phyloP scores from a whole-genome alignment of 2,329 filamentous ascomycete species.

The Aspergillus pseudonomiae region DNA sequence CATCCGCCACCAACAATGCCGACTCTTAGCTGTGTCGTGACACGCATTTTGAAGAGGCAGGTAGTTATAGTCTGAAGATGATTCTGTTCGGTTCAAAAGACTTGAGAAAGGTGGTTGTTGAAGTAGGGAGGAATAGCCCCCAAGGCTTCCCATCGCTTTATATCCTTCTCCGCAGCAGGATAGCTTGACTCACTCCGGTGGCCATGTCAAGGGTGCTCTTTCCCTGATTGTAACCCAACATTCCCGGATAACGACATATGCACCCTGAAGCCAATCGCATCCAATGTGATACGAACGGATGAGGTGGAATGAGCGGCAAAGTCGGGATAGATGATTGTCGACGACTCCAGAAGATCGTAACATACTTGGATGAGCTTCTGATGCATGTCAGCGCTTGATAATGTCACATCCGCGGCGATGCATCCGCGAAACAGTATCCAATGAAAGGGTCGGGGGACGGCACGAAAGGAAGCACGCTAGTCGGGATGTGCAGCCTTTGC shows the following conservation, averaged over 20 bases:
- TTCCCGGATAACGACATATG: background rate
- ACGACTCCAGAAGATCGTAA: background rate
- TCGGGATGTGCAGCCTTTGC: background rate
- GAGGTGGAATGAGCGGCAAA: conserved; percentile 4
- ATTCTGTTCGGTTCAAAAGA: background rate
- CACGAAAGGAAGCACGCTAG: background rate
- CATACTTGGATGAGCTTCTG: background rate
- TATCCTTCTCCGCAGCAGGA: background rate
- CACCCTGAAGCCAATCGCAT: background rate
- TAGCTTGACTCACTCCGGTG: background rate
- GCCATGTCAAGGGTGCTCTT: background rate
- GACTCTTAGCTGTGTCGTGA: background rate
- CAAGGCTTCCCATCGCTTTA: background rate
- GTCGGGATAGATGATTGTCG: background rate
- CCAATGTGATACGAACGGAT: background rate
- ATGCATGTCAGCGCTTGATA: conserved; percentile 2
- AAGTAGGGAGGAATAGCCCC: background rate
- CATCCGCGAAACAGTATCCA: background rate
- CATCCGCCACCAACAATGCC: conserved; percentile 9
- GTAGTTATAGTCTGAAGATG: background rate
- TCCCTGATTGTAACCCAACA: background rate
- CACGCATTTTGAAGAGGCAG: background rate
- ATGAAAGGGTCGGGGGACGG: background rate
- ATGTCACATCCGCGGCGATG: background rate
- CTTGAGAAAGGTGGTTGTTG: background rate